phyloP scores from a whole-genome alignment of 164 flowering plant genomes.

The Vitis cinerea region DNA sequence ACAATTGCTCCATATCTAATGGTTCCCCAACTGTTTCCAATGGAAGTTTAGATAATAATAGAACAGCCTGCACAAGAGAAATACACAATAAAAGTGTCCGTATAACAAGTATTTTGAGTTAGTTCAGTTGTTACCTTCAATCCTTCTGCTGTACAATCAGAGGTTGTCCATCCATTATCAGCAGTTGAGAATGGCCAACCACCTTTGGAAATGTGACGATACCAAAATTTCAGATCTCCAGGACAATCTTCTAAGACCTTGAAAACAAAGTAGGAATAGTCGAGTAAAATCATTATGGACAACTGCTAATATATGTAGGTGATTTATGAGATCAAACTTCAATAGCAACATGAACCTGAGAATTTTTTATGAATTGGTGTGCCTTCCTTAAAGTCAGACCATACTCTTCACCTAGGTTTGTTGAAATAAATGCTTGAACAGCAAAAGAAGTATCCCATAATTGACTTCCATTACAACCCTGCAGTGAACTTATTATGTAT shows the following conservation, averaged over 20 bases:
- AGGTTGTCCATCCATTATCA: slow-evolving; percentile 84
- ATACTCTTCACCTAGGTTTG: slow-evolving; percentile 49
- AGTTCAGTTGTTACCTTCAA: too few species aligned
- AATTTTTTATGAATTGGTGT: slow-evolving; percentile 21
- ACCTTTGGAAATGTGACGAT: slow-evolving; percentile 89
- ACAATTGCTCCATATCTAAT: too few species aligned
- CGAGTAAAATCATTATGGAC: not conserved
- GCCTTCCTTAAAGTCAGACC: slow-evolving; percentile 49
- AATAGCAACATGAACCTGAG: slow-evolving; percentile 38
- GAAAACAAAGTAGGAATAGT: slow-evolving; percentile 12
- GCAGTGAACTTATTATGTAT: slow-evolving; percentile 7
- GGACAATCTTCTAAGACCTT: slow-evolving; percentile 64
- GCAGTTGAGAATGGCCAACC: slow-evolving; percentile 91
- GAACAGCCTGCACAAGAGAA: too few species aligned
- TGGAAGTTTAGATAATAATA: too few species aligned
- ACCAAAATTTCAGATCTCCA: slow-evolving; percentile 61
- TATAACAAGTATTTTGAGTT: too few species aligned
- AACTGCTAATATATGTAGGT: not conserved
- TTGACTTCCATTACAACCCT: slow-evolving; percentile 83
- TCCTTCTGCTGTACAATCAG: slow-evolving; percentile 46
- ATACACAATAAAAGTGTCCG: too few species aligned
- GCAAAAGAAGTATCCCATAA: slow-evolving; percentile 67
- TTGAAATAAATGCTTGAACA: slow-evolving; percentile 64
- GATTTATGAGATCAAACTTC: slow-evolving; percentile 9
- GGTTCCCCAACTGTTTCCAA: too few species aligned